Evolutionary conservation across 495 filamentous ascomycete genomes (phyloP).

Genomic region (Penicillium coprophilum): DNA sequence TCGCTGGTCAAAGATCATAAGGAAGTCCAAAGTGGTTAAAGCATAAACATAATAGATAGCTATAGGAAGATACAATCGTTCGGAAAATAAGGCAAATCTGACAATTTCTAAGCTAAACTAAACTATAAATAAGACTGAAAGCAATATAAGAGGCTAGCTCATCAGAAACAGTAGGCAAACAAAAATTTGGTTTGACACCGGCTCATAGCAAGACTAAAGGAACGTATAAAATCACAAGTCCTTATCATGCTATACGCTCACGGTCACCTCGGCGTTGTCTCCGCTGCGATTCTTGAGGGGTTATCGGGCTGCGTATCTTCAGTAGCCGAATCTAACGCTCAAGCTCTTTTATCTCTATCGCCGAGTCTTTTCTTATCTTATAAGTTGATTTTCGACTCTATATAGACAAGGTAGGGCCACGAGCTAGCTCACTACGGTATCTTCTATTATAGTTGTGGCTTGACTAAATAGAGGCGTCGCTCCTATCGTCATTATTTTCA

Average conservation of each 20-base stretch:
- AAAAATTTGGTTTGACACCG: background rate
- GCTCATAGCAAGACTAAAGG: background rate
- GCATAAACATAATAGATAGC: no score
- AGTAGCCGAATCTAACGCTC: background rate
- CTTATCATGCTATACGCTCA: background rate
- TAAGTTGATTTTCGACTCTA: background rate
- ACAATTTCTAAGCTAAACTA: background rate
- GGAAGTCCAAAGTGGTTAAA: no score
- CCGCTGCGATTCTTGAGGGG: background rate
- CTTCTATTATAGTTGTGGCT: background rate
- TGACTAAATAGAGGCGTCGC: background rate
- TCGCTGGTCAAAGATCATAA: no score
- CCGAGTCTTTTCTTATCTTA: background rate
- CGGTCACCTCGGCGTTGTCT: background rate
- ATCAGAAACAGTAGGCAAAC: background rate
- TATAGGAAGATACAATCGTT: background rate
- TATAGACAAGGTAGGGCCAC: background rate
- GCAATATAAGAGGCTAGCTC: background rate
- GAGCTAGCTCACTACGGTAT: background rate
- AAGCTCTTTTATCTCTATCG: background rate
- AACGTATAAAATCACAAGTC: background rate
- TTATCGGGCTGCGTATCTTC: background rate
- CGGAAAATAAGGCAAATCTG: background rate
- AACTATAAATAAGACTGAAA: slow-evolving; percentile 1
- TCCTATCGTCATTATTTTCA: background rate